Percentiles rank a stretch among this genome's conserved stretches.
These are phyloP conservation scores for Anacardium occidentale DNA, from an alignment of 345 rosid genomes.

Conservation along the genomic window DNA sequence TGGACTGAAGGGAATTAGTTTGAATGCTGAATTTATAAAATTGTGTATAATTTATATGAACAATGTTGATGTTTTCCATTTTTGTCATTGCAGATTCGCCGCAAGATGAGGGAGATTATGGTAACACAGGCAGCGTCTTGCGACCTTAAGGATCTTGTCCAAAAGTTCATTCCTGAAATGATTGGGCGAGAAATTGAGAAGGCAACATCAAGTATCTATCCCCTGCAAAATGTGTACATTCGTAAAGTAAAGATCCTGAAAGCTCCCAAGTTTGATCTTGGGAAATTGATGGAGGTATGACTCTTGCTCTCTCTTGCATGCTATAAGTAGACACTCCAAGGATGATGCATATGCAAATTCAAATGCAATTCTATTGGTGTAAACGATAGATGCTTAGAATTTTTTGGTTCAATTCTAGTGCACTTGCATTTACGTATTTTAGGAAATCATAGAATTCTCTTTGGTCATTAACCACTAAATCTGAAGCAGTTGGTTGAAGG, in stretches of 20 bases:
- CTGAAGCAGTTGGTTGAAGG: too few species aligned
- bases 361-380: neutral
- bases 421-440: neutral
- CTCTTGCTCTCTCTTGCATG: neutral
- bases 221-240: conserved; percentile 84
- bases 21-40: neutral
- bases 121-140: conserved; percentile 70
- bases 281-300: conserved; percentile 85
- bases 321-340: too few species aligned
- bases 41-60: neutral
- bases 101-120: conserved; percentile 95
- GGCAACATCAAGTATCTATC: conserved; percentile 79
- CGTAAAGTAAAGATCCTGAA: conserved; percentile 92
- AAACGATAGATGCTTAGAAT: neutral
- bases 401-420: neutral
- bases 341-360: neutral
- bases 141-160: conserved; percentile 85
- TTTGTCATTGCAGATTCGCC: conserved; percentile 54
- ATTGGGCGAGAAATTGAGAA: conserved; percentile 92
- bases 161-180: conserved; percentile 74
- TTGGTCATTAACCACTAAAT: too few species aligned
- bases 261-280: conserved; percentile 97
- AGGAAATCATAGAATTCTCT: neutral
- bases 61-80: neutral
- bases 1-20: too few species aligned